Base-by-base conservation (phyloP, 2,329 filamentous ascomycete genomes). In the Stagonosporopsis cucurbitacearum region DNA sequence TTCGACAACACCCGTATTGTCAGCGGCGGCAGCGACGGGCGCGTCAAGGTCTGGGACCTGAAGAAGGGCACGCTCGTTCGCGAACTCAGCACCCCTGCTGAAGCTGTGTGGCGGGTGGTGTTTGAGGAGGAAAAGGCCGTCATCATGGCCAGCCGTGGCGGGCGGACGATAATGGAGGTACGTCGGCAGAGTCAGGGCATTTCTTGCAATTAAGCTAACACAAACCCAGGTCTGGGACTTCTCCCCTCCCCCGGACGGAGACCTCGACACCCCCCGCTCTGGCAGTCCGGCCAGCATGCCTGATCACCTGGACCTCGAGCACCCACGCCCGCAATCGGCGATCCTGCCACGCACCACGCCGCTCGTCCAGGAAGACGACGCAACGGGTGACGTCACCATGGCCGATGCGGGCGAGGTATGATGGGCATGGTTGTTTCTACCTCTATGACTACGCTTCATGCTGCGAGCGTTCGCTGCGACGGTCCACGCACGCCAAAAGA, bases 121-220 rank as follows among this genome's bases (percentile, higher is more conserved):
- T 99, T 99, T 74, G 95, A 99, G 72, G 94, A 96, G 63, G 95
- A 99, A 77, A 98, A 97, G 76, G 96, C 94, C 55, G 94, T 99
- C 26, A 94, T 96, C 28, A 90, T 99, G 82, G 95, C 95, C 8
- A 89, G 92, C 67, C 85, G 94, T 57, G 86, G 86, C 48, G 88
- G 88, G 52, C 87, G 93, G 60, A 98, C 96, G 0, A 90, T 98
- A 60, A 99, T 99, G 95, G 95, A 99, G 88, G 94, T 96, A 79
- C 80, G 88, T 75, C n/a, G n/a, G n/a, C n/a, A n/a, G n/a, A n/a
- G n/a, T n/a, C n/a, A n/a, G n/a, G n/a, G n/a, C n/a, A 26, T 9
- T 26, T 26, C 25, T 30, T 30, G 26, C 5, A 11, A 30, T 11
- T 13, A 20, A 30, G 5, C 58, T 75, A 78, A 74, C 78, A 66